Percentiles rank a stretch among this genome's conserved stretches.
Conservation (phyloP, 805 yeast genomes). For the Phaffomyces antillensis region DNA sequence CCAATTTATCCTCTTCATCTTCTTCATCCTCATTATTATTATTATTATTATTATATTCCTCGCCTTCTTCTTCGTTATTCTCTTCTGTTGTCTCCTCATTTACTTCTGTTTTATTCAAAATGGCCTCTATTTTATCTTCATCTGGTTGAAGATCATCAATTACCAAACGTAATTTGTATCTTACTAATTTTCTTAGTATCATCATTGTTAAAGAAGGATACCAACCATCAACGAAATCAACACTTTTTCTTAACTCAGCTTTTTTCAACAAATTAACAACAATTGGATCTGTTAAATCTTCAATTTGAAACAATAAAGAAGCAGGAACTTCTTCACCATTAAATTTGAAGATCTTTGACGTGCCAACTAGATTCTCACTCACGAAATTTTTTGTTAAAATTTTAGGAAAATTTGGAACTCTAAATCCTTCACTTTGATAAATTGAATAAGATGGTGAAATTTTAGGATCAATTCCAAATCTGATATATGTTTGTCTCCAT, state of each 20-base stretch:
- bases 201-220: slow-evolving; percentile 51
- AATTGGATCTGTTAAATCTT: slow-evolving; percentile 67
- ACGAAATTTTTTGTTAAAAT: slow-evolving; percentile 26
- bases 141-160: slow-evolving; percentile 36
- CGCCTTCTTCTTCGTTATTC: slow-evolving; percentile 15
- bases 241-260: slow-evolving; percentile 32
- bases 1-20: slow-evolving; percentile 25
- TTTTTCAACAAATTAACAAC: slow-evolving; percentile 37
- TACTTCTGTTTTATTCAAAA: slow-evolving; percentile 25
- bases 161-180: slow-evolving; percentile 62
- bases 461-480: slow-evolving; percentile 73
- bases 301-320: slow-evolving; percentile 69
- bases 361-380: slow-evolving; percentile 26
- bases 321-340: slow-evolving; percentile 66
- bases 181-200: slow-evolving; percentile 59
- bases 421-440: slow-evolving; percentile 83
- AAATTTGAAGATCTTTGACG: slow-evolving; percentile 50
- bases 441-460: slow-evolving; percentile 43
- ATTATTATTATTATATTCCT: slow-evolving; percentile 20
- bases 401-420: slow-evolving; percentile 24
- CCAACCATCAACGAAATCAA: slow-evolving; percentile 78
- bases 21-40: slow-evolving; percentile 26
- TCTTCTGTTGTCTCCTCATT: slow-evolving; percentile 18
- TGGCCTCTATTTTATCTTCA: slow-evolving; percentile 36
- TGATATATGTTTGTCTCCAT: slow-evolving; percentile 83